phyloP scores from a whole-genome alignment of 2,329 filamentous ascomycete species.

The Lasiodiplodia theobromae region DNA sequence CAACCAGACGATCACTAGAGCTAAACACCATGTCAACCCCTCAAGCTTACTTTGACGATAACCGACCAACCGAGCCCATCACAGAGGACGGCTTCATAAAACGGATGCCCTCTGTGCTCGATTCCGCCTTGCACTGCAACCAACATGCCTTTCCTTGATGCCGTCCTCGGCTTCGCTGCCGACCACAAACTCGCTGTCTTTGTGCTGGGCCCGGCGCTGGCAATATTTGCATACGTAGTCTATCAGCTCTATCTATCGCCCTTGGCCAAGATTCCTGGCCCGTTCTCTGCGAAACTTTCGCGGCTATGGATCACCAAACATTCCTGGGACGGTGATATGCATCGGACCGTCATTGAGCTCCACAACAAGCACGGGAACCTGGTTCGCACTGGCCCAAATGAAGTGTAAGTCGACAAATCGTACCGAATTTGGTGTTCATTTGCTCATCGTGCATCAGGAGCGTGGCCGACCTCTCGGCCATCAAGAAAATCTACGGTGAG shows the following conservation, averaged over 20 bases:
- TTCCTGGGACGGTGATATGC: slow-evolving; percentile 42
- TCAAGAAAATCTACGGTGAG: slow-evolving; percentile 38
- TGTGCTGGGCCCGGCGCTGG: background rate
- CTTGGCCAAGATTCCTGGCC: slow-evolving; percentile 39
- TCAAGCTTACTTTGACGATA: background rate
- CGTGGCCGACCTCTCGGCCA: slow-evolving; percentile 25
- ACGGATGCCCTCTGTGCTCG: slow-evolving; percentile 5
- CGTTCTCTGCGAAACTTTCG: slow-evolving; percentile 38
- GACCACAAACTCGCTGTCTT: slow-evolving; percentile 3
- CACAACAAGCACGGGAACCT: slow-evolving; percentile 41
- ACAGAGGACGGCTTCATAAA: slow-evolving; percentile 4
- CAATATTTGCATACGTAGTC: slow-evolving; percentile 29
- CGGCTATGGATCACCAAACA: slow-evolving; percentile 42
- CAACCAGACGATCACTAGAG: background rate
- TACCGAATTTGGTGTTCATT: background rate
- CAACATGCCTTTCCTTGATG: slow-evolving; percentile 21
- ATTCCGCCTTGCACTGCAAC: background rate
- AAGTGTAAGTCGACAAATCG: slow-evolving; percentile 1
- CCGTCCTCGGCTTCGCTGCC: background rate
- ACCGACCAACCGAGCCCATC: background rate
- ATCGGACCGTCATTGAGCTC: slow-evolving; percentile 38
- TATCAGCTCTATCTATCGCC: slow-evolving; percentile 35
- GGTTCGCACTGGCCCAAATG: slow-evolving; percentile 33
- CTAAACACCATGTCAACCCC: slow-evolving; percentile 20
- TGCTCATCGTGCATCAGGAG: slow-evolving; percentile 8